Evolutionary conservation across 1,139 yeast species (phyloP), one percentile per base, ranked within the genome.

Genomic region (Sugiyamaella castrensis): DNA sequence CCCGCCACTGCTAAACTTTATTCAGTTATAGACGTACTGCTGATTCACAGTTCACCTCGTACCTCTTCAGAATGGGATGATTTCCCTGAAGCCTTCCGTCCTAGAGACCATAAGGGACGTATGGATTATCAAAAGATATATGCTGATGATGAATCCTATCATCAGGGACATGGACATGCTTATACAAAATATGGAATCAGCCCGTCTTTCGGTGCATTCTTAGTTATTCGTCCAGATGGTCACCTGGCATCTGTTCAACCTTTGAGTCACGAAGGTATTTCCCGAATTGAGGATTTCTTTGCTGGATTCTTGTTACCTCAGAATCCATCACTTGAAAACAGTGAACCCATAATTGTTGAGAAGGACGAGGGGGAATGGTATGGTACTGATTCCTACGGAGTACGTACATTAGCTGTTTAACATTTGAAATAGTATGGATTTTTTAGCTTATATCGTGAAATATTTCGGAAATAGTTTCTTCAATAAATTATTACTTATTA

Each of bases 161-260:
- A 63, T 47, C 53, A 56, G 16, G 66, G 67, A 8, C 52, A 50
- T 19, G 57, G 59, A 30, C 58, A 63, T 46, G 60, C 62, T 8
- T 67, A 67, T 50, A 55, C 53, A 16, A 53, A 57, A 48, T 67
- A 58, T 44, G 71, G 70, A 4, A 59, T 67, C 37, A 62, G 63
- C 43, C 57, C 60, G 12, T 45, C 57, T 24, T 53, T 50, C 8
- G 70, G 71, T 16, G 63, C 65, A 10, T 48, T 69, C 29, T 44
- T 67, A 24, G 65, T 69, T 28, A 53, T 66, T 13, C 57, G 73
- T 38, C 73, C 73, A n/a, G 73, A 69, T 56, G 70, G 71, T 2
- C 67, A 69, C 45, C 66, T 68, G 28, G 61, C 71, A 15, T 40
- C 54, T 28, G 67, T 66, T 15, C 53, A 62, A 13, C 60, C 57